Evolutionary conservation across 164 flowering plant species (phyloP).

Genomic region (Magnolia sinica): DNA sequence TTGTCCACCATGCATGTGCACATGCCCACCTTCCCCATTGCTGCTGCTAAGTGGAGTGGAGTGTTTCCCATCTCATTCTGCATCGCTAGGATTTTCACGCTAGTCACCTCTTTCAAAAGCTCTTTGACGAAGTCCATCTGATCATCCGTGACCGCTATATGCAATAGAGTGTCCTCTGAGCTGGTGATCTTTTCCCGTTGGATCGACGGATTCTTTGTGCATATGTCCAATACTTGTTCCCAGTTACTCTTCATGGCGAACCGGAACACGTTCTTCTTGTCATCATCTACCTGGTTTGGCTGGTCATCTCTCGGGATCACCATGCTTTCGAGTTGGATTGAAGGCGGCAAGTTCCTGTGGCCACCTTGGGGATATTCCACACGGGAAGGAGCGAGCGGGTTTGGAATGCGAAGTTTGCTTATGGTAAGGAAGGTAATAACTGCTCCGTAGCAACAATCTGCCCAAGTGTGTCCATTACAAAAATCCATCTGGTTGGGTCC

Average conservation of each 20-base stretch:
- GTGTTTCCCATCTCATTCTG: conserved; percentile 24
- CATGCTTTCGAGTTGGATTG: background rate
- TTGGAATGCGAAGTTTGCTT: no score
- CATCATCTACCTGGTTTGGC: background rate
- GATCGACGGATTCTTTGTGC: background rate
- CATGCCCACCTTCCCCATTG: conserved; percentile 19
- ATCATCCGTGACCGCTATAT: conserved; percentile 26
- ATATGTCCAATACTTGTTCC: background rate
- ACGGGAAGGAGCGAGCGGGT: no score
- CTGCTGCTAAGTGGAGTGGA: conserved; percentile 26
- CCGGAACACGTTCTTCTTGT: background rate
- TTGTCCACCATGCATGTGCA: conserved; percentile 10
- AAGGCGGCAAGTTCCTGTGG: no score
- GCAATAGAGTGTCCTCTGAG: conserved; percentile 30
- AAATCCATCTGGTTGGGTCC: no score
- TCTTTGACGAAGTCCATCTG: conserved; percentile 8
- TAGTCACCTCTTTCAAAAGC: conserved; percentile 6
- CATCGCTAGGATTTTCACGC: background rate
- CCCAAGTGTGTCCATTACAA: no score
- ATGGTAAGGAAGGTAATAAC: no score
- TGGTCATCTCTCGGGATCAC: background rate
- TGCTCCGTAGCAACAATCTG: no score
- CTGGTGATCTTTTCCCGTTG: background rate
- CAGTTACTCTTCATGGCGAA: background rate
- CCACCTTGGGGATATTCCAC: no score